A percentile compares a stretch with the other conserved stretches of the same genome.
phyloP scores from a whole-genome alignment of 2,329 filamentous ascomycete species.

The Scedosporium dehoogii region DNA sequence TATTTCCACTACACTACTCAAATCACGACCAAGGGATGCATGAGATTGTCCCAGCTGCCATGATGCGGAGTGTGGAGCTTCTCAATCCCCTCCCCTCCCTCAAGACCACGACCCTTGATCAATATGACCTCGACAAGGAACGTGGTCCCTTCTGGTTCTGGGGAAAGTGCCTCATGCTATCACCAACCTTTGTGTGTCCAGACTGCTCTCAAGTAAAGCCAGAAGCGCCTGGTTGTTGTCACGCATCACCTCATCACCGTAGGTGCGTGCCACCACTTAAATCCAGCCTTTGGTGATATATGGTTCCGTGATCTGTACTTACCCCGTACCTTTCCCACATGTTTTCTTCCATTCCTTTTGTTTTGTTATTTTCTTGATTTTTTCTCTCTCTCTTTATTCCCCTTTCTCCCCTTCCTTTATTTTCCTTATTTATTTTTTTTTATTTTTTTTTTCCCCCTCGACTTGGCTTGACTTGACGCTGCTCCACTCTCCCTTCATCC shows the following conservation, averaged over 20 bases:
- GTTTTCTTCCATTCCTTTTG: not conserved
- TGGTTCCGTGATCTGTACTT: too few relatives aligned
- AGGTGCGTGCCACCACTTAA: too few relatives aligned
- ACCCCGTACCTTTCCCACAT: too few relatives aligned
- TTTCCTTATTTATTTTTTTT: not conserved
- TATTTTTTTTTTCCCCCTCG: slow-evolving; percentile 5
- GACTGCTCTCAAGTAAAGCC: too few relatives aligned
- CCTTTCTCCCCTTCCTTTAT: not conserved
- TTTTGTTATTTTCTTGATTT: not conserved
- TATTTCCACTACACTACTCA: not conserved
- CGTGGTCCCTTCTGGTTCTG: too few relatives aligned
- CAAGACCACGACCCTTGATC: not conserved
- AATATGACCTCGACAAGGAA: too few relatives aligned
- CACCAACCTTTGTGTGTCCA: too few relatives aligned
- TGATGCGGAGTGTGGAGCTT: not conserved
- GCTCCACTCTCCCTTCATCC: not conserved
- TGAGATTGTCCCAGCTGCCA: not conserved
- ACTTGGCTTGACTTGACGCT: not conserved
- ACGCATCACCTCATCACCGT: too few relatives aligned
- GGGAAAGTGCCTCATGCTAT: too few relatives aligned
- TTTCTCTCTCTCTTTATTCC: too few relatives aligned
- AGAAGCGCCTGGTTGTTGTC: too few relatives aligned
- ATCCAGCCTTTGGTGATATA: too few relatives aligned
- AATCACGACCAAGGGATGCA: not conserved
- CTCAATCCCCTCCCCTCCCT: not conserved